phyloP scores from a whole-genome alignment of 352 stramenopile species.

The Phytophthora lateralis region DNA sequence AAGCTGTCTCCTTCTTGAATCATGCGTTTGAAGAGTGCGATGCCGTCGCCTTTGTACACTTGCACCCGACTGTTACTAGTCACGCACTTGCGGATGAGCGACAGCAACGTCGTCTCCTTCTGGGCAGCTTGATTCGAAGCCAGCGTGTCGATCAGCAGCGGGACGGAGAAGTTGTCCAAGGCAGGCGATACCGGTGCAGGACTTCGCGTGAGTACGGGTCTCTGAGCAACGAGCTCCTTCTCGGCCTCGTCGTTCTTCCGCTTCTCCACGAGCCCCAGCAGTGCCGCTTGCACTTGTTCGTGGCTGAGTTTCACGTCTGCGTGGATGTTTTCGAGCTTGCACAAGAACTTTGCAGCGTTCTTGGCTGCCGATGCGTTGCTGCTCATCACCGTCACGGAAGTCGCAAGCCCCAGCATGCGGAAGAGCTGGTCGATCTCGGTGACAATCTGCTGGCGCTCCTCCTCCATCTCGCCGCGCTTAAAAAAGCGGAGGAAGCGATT shows the following conservation, averaged over 20 bases:
- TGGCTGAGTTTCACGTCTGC: slow-evolving; percentile 28
- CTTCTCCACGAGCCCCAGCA: slow-evolving; percentile 24
- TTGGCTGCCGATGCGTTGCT: slow-evolving; percentile 11
- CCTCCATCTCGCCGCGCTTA: slow-evolving; percentile 35
- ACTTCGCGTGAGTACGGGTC: slow-evolving; percentile 16
- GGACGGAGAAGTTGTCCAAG: slow-evolving; percentile 21
- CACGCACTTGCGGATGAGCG: slow-evolving; percentile 27
- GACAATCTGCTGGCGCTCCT: slow-evolving; percentile 25
- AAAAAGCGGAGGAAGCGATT: slow-evolving; percentile 28
- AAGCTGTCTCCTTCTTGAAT: slow-evolving; percentile 19
- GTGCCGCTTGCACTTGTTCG: slow-evolving; percentile 23
- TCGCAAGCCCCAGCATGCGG: slow-evolving; percentile 39
- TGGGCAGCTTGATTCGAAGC: neutral
- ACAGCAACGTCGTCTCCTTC: slow-evolving; percentile 25
- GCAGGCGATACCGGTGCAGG: slow-evolving; percentile 8
- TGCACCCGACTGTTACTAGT: slow-evolving; percentile 27
- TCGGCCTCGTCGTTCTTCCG: slow-evolving; percentile 20
- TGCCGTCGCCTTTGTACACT: slow-evolving; percentile 31
- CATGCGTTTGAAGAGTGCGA: slow-evolving; percentile 20
- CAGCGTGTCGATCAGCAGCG: slow-evolving; percentile 21
- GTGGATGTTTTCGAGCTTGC: slow-evolving; percentile 27
- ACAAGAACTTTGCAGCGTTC: slow-evolving; percentile 28
- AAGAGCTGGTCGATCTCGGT: slow-evolving; percentile 46
- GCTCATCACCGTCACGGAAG: slow-evolving; percentile 28
- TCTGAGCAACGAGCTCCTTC: slow-evolving; percentile 14